Conservation (phyloP, 139 green algal species). For the Tetraselmis chui region DNA sequence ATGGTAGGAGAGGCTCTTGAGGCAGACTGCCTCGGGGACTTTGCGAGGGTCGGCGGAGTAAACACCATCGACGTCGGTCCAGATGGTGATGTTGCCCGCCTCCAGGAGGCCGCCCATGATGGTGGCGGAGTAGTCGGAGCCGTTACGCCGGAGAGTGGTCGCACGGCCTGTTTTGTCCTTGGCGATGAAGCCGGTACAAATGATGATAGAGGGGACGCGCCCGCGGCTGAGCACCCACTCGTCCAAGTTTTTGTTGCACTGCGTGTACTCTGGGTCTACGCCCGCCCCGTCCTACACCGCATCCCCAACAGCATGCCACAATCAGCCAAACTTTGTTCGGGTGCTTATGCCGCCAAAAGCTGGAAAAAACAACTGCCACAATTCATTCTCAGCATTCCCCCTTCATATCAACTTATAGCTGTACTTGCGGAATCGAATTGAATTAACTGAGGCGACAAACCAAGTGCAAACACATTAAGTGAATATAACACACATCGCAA, state of each 20-base stretch:
- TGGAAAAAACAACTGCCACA: too few relatives aligned
- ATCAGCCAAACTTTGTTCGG: too few relatives aligned
- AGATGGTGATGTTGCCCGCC: slow-evolving; percentile 85
- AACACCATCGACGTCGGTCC: slow-evolving; percentile 96
- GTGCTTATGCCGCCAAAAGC: too few relatives aligned
- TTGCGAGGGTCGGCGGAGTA: slow-evolving; percentile 92
- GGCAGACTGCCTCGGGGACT: slow-evolving; percentile 73
- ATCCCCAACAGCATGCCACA: too few relatives aligned
- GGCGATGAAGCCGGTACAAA: slow-evolving; percentile 94
- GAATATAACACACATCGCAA: too few relatives aligned
- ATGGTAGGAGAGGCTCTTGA: slow-evolving; percentile 77
- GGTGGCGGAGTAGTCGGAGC: slow-evolving; percentile 88
- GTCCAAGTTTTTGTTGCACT: slow-evolving; percentile 64
- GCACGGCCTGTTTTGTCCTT: slow-evolving; percentile 46
- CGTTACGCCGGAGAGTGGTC: slow-evolving; percentile 83
- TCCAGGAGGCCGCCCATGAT: slow-evolving; percentile 85
- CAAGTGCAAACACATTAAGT: too few relatives aligned
- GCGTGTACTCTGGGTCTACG: slow-evolving; percentile 84
- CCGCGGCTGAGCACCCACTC: slow-evolving; percentile 45
- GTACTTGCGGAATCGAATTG: too few relatives aligned
- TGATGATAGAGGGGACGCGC: slow-evolving; percentile 46
- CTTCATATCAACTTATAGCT: too few relatives aligned
- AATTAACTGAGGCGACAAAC: too few relatives aligned
- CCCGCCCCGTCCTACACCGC: not conserved
- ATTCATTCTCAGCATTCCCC: too few relatives aligned